Conservation (phyloP, 495 filamentous ascomycete genomes). For the Aspergillus cavernicola region DNA sequence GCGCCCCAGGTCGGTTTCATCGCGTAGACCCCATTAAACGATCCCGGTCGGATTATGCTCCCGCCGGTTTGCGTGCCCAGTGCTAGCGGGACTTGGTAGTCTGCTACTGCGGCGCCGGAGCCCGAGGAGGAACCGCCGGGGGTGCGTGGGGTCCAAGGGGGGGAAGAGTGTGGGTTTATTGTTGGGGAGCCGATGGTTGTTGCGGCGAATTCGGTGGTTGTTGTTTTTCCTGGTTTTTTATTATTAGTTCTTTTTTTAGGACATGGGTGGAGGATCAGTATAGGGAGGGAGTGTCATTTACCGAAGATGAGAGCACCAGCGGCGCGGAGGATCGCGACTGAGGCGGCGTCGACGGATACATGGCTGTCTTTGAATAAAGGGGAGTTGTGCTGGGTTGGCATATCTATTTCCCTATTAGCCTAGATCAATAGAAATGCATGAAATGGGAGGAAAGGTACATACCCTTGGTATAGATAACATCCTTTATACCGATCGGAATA, state of each 20-base stretch:
- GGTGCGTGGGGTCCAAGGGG: conserved; percentile 5
- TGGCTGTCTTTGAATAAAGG: conserved; percentile 10
- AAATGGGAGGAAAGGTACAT: background rate
- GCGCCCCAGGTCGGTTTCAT: conserved; percentile 56
- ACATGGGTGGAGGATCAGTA: background rate
- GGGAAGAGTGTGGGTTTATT: conserved; percentile 12
- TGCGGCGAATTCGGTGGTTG: conserved; percentile 15
- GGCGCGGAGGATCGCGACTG: conserved; percentile 4
- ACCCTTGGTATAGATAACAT: conserved; percentile 52
- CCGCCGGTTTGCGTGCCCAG: conserved; percentile 18
- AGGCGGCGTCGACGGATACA: conserved; percentile 7
- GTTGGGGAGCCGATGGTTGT: background rate
- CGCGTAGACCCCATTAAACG: conserved; percentile 51
- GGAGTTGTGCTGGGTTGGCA: conserved; percentile 16
- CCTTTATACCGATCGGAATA: conserved; percentile 52
- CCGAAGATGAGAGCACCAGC: conserved; percentile 16
- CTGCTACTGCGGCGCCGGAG: conserved; percentile 16
- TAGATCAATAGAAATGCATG: background rate
- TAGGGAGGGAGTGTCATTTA: background rate
- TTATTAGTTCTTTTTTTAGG: background rate
- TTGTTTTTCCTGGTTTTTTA: conserved; percentile 12
- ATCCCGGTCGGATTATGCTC: conserved; percentile 48
- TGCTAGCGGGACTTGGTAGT: conserved; percentile 13
- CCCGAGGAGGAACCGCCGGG: conserved; percentile 16
- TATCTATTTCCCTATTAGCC: conserved; percentile 2